phyloP scores from a whole-genome alignment of 306 rosid species.

The Crataegus laevigata region DNA sequence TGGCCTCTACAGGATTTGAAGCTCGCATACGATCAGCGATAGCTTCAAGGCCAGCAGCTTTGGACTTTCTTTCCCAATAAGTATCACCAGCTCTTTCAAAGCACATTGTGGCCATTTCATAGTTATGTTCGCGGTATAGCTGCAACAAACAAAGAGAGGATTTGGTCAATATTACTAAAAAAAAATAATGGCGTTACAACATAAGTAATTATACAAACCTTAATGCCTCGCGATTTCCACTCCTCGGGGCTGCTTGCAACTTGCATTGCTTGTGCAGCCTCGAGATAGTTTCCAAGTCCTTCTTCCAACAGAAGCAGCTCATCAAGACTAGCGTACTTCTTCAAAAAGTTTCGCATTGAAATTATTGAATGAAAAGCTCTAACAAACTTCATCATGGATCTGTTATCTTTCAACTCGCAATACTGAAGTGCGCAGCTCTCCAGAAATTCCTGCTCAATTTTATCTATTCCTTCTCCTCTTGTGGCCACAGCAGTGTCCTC shows the following conservation, averaged over 20 bases:
- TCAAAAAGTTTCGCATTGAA: constrained; percentile 50
- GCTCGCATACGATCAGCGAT: constrained; percentile 36
- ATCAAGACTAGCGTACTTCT: constrained; percentile 30
- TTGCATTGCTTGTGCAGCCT: constrained; percentile 71
- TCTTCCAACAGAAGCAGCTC: constrained; percentile 63
- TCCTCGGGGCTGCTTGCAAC: constrained; percentile 68
- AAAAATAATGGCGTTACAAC: background rate
- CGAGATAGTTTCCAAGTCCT: constrained; percentile 51
- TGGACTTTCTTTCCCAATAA: constrained; percentile 67
- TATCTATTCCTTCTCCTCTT: constrained; percentile 15
- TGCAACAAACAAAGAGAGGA: constrained; percentile 6
- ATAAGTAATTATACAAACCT: constrained; percentile 30
- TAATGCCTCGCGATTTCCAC: constrained; percentile 65
- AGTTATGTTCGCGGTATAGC: constrained; percentile 58
- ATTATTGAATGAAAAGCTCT: constrained; percentile 48
- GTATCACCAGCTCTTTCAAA: constrained; percentile 68
- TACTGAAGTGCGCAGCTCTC: constrained; percentile 60
- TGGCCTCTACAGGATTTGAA: constrained; percentile 37
- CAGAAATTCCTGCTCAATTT: constrained; percentile 48
- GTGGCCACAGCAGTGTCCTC: constrained; percentile 10
- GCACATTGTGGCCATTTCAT: constrained; percentile 66
- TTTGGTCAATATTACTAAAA: background rate
- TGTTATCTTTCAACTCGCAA: constrained; percentile 29
- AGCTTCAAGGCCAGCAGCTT: constrained; percentile 60
- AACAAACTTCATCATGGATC: constrained; percentile 66